Percentiles rank a stretch among this genome's conserved stretches.
phyloP scores from a whole-genome alignment of 805 yeast genomes.

The Metschnikowia bowlesiae region DNA sequence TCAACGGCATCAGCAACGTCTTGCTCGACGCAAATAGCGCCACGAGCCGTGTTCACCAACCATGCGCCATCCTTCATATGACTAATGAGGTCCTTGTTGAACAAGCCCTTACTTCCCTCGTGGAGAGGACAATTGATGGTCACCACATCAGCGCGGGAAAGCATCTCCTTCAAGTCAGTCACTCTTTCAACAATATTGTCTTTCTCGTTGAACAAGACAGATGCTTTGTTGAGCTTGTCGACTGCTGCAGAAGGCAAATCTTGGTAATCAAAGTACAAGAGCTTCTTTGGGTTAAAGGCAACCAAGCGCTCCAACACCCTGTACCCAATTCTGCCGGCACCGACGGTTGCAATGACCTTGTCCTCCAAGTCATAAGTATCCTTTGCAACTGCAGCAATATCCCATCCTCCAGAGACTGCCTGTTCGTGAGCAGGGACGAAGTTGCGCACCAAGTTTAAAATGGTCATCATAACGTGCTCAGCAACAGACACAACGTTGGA shows the following conservation, averaged over 20 bases:
- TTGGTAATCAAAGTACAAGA: constrained; percentile 74
- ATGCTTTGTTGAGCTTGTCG: constrained; percentile 33
- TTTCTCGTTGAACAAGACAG: constrained; percentile 41
- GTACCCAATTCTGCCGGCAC: constrained; percentile 79
- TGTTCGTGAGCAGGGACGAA: constrained; percentile 76
- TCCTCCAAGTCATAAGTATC: constrained; percentile 72
- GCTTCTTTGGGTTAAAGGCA: constrained; percentile 71
- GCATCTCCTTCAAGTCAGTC: constrained; percentile 58
- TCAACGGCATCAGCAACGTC: constrained; percentile 72
- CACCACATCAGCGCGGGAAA: constrained; percentile 63
- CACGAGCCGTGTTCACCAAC: constrained; percentile 77
- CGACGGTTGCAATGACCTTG: constrained; percentile 74
- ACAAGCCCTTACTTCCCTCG: constrained; percentile 60
- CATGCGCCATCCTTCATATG: constrained; percentile 72
- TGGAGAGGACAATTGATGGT: constrained; percentile 78
- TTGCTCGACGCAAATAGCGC: constrained; percentile 69
- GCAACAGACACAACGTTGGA: constrained; percentile 79
- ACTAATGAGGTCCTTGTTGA: constrained; percentile 60
- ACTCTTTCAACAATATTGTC: constrained; percentile 54
- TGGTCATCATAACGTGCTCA: constrained; percentile 74
- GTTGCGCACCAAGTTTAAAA: constrained; percentile 66
- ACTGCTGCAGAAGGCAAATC: constrained; percentile 51
- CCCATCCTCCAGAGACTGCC: constrained; percentile 60
- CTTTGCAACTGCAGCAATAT: constrained; percentile 68
- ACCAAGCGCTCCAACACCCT: constrained; percentile 66